Percentiles rank a stretch among this genome's conserved stretches.
phyloP scores from a whole-genome alignment of 225 moss, liverwort and hornwort genomes.

The Takakia lepidozioides region DNA sequence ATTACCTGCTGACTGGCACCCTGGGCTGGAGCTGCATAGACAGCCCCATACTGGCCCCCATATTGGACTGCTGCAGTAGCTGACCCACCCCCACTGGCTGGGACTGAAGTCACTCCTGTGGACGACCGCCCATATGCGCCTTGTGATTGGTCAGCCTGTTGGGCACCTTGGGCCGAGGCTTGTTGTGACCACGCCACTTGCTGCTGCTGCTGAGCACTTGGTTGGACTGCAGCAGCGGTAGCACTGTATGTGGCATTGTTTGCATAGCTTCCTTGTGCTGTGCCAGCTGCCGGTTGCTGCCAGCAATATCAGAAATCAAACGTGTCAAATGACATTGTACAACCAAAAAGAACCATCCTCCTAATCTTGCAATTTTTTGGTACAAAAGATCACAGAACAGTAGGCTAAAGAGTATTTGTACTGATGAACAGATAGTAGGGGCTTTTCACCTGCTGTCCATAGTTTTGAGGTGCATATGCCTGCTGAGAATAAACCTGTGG shows the following conservation, averaged over 20 bases:
- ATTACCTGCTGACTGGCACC: constrained; percentile 70
- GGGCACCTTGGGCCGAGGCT: constrained; percentile 74
- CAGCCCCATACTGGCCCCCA: constrained; percentile 88
- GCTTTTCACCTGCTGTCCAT: constrained; percentile 51
- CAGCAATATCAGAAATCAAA: no score
- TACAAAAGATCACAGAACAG: no score
- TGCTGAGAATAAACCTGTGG: constrained; percentile 80
- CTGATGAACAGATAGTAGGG: no score
- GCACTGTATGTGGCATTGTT: constrained; percentile 67
- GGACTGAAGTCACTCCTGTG: constrained; percentile 74
- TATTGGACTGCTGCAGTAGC: constrained; percentile 78
- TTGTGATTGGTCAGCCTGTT: constrained; percentile 80
- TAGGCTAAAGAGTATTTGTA: no score
- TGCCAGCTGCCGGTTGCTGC: constrained; percentile 57
- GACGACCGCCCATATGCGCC: constrained; percentile 77
- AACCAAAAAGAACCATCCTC: no score
- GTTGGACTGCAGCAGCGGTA: constrained; percentile 56
- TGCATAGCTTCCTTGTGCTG: constrained; percentile 61
- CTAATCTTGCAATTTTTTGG: no score
- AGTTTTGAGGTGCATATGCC: constrained; percentile 63
- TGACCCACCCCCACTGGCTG: constrained; percentile 75
- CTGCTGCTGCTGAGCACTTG: constrained; percentile 75
- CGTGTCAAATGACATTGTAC: no score
- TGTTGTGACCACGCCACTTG: constrained; percentile 92
- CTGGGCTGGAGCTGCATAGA: constrained; percentile 69